Conservation (phyloP, 768 basidiomycete genomes). For the Russula emetica region DNA sequence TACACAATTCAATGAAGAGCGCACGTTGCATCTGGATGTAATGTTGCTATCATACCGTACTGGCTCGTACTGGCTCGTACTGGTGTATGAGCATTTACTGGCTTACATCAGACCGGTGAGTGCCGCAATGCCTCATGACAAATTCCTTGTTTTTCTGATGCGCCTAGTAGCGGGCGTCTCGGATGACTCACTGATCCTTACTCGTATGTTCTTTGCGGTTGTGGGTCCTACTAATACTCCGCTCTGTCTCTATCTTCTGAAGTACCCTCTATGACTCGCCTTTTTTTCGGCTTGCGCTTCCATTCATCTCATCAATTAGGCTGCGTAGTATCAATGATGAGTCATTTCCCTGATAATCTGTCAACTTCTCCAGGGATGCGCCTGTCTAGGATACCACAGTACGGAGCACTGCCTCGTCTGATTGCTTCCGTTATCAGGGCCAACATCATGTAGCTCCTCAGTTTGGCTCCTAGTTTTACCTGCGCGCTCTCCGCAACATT, state of each 20-base stretch:
- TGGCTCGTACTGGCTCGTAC: too few species aligned
- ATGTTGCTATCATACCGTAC: too few species aligned
- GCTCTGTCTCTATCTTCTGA: neutral
- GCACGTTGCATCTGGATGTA: neutral
- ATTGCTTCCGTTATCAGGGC: neutral
- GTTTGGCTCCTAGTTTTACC: constrained; percentile 1
- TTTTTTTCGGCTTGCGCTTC: neutral
- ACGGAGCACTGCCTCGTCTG: neutral
- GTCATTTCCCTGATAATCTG: neutral
- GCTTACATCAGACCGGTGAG: too few species aligned
- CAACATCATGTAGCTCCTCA: constrained; percentile 5
- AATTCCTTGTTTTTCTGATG: too few species aligned
- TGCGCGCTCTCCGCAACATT: constrained; percentile 12
- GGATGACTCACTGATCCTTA: too few species aligned
- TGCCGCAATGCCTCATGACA: too few species aligned
- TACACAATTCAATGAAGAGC: constrained; percentile 37
- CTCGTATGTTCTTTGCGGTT: neutral
- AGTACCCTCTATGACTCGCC: neutral
- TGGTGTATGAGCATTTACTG: too few species aligned
- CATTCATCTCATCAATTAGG: neutral
- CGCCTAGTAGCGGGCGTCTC: too few species aligned
- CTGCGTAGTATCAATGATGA: neutral
- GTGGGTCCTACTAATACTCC: neutral
- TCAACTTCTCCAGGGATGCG: neutral
- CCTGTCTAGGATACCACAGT: neutral